Evolutionary conservation across 129 eudicot genomes (phyloP).

Genomic region (Daucus carota): DNA sequence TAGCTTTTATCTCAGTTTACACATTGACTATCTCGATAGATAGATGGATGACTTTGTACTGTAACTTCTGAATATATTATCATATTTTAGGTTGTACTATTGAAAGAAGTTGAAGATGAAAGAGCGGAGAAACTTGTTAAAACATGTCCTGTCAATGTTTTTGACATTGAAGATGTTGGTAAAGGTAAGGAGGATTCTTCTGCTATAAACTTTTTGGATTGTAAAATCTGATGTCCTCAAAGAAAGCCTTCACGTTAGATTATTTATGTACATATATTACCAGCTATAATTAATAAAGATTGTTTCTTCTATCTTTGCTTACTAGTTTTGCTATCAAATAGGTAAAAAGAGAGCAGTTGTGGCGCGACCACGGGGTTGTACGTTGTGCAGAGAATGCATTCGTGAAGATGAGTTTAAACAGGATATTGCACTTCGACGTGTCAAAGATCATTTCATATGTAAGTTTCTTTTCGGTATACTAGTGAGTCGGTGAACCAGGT

Average conservation of each 20-base stretch:
- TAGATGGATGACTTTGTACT: neutral
- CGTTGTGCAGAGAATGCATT: conserved; percentile 83
- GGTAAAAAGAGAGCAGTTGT: conserved; percentile 63
- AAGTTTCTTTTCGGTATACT: conserved; percentile 20
- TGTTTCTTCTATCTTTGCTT: neutral
- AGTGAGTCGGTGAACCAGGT: neutral
- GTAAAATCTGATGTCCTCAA: neutral
- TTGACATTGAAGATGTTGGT: conserved; percentile 82
- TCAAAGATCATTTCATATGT: conserved; percentile 88
- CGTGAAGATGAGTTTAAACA: conserved; percentile 71
- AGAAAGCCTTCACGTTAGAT: neutral
- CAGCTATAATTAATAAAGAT: neutral
- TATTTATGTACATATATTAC: neutral
- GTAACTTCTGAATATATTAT: neutral
- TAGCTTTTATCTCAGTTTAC: neutral
- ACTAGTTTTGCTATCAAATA: conserved; percentile 14
- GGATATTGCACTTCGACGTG: conserved; percentile 61
- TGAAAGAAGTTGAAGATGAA: conserved; percentile 61
- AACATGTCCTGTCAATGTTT: conserved; percentile 75
- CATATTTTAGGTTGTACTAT: conserved; percentile 46
- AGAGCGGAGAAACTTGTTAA: conserved; percentile 59
- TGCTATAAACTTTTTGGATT: neutral
- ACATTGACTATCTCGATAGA: neutral
- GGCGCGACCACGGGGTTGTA: conserved; percentile 71
- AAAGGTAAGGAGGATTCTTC: conserved; percentile 28